These are phyloP conservation scores for Priceomyces medius DNA, from an alignment of 805 yeast species.

Conservation along the genomic window DNA sequence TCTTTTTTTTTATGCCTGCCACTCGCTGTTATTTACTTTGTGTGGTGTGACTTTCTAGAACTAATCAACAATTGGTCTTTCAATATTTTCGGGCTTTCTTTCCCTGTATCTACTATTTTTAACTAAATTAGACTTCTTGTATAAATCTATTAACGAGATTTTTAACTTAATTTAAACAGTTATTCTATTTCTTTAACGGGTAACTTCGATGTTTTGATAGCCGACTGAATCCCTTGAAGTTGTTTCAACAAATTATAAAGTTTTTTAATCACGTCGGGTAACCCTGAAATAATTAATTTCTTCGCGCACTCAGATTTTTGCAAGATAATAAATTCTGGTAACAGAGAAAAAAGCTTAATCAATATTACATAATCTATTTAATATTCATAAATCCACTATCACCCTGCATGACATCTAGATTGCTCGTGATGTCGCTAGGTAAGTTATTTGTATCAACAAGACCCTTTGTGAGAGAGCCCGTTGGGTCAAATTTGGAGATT, in stretches of 20 bases:
- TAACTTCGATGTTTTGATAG: constrained; percentile 1
- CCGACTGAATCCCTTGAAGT: neutral
- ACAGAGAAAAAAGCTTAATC: neutral
- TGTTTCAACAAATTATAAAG: constrained; percentile 9
- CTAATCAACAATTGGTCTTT: neutral
- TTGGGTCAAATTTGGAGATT: constrained; percentile 42
- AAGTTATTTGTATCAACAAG: constrained; percentile 54
- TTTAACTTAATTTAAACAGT: too few relatives aligned
- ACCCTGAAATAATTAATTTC: too few relatives aligned
- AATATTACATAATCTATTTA: too few relatives aligned
- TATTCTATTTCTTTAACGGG: neutral
- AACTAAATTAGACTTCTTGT: too few relatives aligned
- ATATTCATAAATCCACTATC: constrained; percentile 42
- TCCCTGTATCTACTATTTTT: too few relatives aligned
- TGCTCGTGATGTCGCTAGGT: constrained; percentile 55
- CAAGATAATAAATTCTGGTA: too few relatives aligned
- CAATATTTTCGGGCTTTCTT: too few relatives aligned
- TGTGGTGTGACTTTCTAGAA: neutral
- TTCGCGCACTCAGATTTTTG: too few relatives aligned
- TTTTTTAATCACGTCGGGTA: constrained; percentile 8
- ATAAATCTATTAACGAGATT: too few relatives aligned
- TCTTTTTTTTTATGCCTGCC: constrained; percentile 1
- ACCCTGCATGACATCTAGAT: constrained; percentile 51
- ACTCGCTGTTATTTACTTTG: neutral
- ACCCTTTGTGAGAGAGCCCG: constrained; percentile 44